Evolutionary conservation across 1,139 yeast genomes (phyloP).

Genomic region (Suhomyces taliae): DNA sequence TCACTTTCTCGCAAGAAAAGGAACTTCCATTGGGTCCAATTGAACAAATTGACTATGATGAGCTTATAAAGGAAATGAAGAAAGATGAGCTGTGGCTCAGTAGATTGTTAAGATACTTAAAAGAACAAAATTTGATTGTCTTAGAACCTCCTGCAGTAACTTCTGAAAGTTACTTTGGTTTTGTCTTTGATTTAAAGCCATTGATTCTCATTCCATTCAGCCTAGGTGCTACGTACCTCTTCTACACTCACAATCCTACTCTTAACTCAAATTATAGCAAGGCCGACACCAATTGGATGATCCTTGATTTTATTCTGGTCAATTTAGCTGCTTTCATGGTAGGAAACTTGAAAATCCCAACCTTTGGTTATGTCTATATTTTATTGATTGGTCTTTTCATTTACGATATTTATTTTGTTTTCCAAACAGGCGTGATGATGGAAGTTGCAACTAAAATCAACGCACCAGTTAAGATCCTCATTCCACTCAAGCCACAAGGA

Average conservation of each 20-base stretch:
- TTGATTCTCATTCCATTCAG: constrained; percentile 26
- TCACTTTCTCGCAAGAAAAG: constrained; percentile 19
- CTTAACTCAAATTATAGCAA: constrained; percentile 15
- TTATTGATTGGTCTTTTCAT: constrained; percentile 52
- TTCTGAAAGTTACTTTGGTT: constrained; percentile 24
- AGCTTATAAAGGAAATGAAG: constrained; percentile 6
- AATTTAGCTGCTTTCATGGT: constrained; percentile 40
- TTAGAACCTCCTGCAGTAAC: constrained; percentile 19
- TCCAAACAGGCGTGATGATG: constrained; percentile 61
- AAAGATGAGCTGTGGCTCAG: constrained; percentile 18
- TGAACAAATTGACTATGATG: constrained; percentile 15
- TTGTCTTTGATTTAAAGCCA: constrained; percentile 35
- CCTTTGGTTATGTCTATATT: constrained; percentile 45
- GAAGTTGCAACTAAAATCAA: constrained; percentile 58
- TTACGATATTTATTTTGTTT: constrained; percentile 69
- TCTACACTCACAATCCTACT: constrained; percentile 23
- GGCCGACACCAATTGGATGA: constrained; percentile 26
- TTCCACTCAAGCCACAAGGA: constrained; percentile 35
- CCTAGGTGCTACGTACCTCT: constrained; percentile 17
- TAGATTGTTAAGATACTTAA: constrained; percentile 16
- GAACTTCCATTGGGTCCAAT: constrained; percentile 24
- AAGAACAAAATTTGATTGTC: constrained; percentile 17
- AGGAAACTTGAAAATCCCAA: constrained; percentile 28
- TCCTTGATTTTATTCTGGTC: constrained; percentile 34
- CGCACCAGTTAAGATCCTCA: constrained; percentile 54